Conservation (phyloP, 2,329 filamentous ascomycete genomes). For the Myriosclerotinia duriaeana region DNA sequence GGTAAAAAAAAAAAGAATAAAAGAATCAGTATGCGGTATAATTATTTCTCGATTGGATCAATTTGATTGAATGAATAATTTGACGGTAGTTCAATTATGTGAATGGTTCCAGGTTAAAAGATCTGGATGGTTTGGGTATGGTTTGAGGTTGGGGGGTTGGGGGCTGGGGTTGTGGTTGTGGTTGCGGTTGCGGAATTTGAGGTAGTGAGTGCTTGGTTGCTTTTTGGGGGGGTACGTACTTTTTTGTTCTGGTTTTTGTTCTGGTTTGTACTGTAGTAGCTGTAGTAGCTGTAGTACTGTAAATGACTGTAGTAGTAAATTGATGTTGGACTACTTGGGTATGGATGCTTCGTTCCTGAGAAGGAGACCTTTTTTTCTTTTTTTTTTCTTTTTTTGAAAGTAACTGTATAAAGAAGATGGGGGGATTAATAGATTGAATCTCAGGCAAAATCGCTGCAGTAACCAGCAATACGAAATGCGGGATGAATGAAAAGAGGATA, state of each 20-base stretch:
- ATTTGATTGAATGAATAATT: background rate
- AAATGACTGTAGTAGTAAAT: background rate
- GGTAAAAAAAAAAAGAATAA: background rate
- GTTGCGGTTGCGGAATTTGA: constrained; percentile 5
- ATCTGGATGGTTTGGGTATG: background rate
- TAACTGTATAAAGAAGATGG: constrained; percentile 33
- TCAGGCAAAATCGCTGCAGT: constrained; percentile 38
- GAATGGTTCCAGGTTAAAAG: constrained; percentile 11
- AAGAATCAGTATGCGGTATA: background rate
- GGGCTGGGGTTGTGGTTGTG: background rate
- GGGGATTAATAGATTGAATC: constrained; percentile 40
- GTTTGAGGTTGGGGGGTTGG: background rate
- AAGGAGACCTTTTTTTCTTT: no score
- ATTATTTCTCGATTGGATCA: constrained; percentile 9
- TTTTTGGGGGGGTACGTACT: constrained; percentile 13
- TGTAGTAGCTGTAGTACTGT: no score
- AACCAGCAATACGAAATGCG: constrained; percentile 31
- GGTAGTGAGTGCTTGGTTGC: constrained; percentile 2
- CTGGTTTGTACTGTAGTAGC: no score
- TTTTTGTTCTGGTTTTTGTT: background rate
- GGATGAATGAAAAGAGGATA: constrained; percentile 40
- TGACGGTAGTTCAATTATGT: background rate
- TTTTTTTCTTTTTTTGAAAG: constrained; percentile 17
- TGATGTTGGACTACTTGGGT: constrained; percentile 1
- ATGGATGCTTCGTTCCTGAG: constrained; percentile 30